Evolutionary conservation across 805 yeast species (phyloP), one percentile per base, ranked within the genome.

Genomic region (Kuraishia capsulata): DNA sequence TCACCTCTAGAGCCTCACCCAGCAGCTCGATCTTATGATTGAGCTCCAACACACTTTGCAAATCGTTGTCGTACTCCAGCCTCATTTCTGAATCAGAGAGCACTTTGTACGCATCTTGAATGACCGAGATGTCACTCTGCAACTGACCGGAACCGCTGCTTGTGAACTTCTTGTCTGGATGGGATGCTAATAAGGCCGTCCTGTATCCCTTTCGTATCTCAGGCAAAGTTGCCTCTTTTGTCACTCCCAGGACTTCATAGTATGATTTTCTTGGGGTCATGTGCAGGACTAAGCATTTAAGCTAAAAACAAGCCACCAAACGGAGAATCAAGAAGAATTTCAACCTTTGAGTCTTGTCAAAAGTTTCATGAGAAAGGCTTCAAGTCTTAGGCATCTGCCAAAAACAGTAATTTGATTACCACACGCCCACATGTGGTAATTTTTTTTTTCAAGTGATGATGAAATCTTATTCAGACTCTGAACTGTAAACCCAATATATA

Each of bases 1-100:
- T 68, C 3, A 67, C 59, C 46, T 87, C 96, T 18, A 84, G 65
- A 14, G 87, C 89, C 21, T 78, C 85, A 1, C 87, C 86, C 26
- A 57, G 50, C n/a, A 59, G 42, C 35, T 56, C 57, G 39, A 61
- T 57, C 0, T 76, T 76, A 6, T 28, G 6, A 17, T 28, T 28
- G 6, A 28, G 17, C 26, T 23, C 26, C 26, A 23, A 11, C 10
- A 8, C 11, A 13, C 17, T 28, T 8, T 55, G 54, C 34, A 47
- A 39, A 41, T 63, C 50, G 17, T 52, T 47, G 52, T 85, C 86
- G 53, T 86, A 85, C n/a, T 64, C 51, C 4, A 42, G 32, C 29
- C 83, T 62, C 2, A 43, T 30, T 3, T 38, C 47, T 0, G 61
- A 51, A 45, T 76, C 69, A 0, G 66, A 54, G 5, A 88, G 58